phyloP scores from a whole-genome alignment of 2,329 filamentous ascomycete genomes.

The Xylariaceae sp. region DNA sequence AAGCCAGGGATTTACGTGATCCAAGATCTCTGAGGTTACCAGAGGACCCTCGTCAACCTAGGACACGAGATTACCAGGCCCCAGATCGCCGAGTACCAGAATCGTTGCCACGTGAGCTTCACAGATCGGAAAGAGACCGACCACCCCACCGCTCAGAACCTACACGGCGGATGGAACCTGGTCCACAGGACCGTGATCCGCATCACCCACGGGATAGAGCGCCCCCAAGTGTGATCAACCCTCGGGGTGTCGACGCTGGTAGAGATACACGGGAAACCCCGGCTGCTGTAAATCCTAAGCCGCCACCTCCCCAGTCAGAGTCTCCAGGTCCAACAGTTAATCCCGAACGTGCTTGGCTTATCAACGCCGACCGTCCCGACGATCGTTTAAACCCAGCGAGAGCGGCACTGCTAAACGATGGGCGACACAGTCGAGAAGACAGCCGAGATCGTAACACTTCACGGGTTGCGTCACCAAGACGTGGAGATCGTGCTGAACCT shows the following conservation, averaged over 20 bases:
- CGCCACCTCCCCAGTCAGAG: conserved; percentile 39
- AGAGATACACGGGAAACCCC: conserved; percentile 37
- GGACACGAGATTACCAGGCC: conserved; percentile 50
- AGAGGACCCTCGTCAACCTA: conserved; percentile 50
- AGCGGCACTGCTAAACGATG: conserved; percentile 53
- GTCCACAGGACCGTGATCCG: conserved; percentile 48
- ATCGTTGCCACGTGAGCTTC: conserved; percentile 43
- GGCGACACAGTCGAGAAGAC: conserved; percentile 52
- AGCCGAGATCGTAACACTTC: conserved; percentile 49
- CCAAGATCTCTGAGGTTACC: conserved; percentile 46
- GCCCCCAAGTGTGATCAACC: conserved; percentile 28
- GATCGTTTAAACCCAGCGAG: conserved; percentile 57
- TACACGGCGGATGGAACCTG: conserved; percentile 40
- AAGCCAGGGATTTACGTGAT: conserved; percentile 44
- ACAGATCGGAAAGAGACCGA: conserved; percentile 50
- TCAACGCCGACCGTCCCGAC: conserved; percentile 46
- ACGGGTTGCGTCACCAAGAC: conserved; percentile 56
- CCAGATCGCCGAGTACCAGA: conserved; percentile 54
- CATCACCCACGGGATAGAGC: conserved; percentile 45
- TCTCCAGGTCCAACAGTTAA: conserved; percentile 58
- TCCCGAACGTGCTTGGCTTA: conserved; percentile 60
- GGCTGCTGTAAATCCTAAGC: conserved; percentile 40
- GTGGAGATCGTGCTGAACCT: conserved; percentile 47
- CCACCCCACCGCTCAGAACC: conserved; percentile 38
- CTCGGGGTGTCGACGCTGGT: conserved; percentile 37